Evolutionary conservation across 73 alveolate species (phyloP), one percentile per base, ranked within the genome.

Genomic region (Paraurostyla sp.): DNA sequence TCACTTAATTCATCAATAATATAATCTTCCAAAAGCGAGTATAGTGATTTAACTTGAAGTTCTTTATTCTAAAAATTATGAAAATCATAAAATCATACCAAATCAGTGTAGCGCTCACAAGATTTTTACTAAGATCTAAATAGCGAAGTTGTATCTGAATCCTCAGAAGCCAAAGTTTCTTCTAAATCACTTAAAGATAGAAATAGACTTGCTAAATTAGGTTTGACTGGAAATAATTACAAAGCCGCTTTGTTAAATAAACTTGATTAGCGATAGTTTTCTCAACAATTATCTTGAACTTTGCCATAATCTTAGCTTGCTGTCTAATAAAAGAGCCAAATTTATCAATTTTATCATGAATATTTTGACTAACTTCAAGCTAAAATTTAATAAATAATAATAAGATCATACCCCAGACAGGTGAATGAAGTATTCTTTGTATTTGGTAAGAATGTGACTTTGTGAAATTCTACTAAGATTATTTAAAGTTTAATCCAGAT

Each of bases 21-120:
- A 32, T 46, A 75, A 32, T 75, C 69, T 22, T 75, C 76, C 48
- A 75, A 33, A 11, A n/a, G n/a, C n/a, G 7, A 6, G 20, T 75
- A 4, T 15, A 46, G 15, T n/a, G 33, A 30, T 25, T 32, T 43
- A 7, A 49, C 25, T 25, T 75, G 40, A 9, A n/a, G 65, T 27
- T 43, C 75, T 22, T 46, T 9, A 32, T 50, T 32, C 75, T 48
- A 75, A 36, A 38, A 48, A 9, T 36, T 46, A 15, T 25, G 2
- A 48, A 20, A 42, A 11, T 11, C 11, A 33, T 7, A 71, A 71
- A 40, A 25, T 9, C 48, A 13, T 29, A 75, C 87, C 52, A 75
- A 4, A n/a, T 75, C 87, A 49, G 42, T 75, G 33, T 46, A 75
- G n/a, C 60, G 29, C 25, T 75, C 87, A 75, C 87, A 75, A 32